Evolutionary conservation across 352 stramenopile genomes (phyloP).

Genomic region (Lagenidium sp.): DNA sequence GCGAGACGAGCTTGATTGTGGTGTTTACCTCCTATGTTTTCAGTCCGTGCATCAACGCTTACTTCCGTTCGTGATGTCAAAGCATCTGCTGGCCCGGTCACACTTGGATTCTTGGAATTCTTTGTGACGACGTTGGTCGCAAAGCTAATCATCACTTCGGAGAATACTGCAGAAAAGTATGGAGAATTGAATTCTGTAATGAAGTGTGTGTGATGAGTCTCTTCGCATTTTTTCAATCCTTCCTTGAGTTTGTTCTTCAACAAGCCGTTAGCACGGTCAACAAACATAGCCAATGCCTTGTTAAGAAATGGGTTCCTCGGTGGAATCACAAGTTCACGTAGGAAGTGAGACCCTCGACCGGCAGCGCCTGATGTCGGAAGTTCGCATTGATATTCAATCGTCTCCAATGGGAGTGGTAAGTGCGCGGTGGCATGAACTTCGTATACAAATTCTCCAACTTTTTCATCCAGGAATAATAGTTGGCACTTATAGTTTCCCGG

Average conservation of each 20-base stretch:
- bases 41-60: slow-evolving; percentile 3
- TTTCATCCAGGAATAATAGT: slow-evolving; percentile 88
- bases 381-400: slow-evolving; percentile 78
- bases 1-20: slow-evolving; percentile 31
- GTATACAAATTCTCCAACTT: slow-evolving; percentile 92
- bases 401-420: slow-evolving; percentile 68
- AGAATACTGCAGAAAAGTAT: slow-evolving; percentile 62
- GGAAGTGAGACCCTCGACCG: slow-evolving; percentile 30
- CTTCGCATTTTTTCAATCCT: slow-evolving; percentile 67
- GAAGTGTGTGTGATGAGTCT: slow-evolving; percentile 55
- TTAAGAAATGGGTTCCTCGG: slow-evolving; percentile 73
- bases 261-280: slow-evolving; percentile 60
- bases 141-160: slow-evolving; percentile 41
- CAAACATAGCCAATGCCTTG: slow-evolving; percentile 51
- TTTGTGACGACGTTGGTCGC: neutral
- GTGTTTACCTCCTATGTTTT: slow-evolving; percentile 21
- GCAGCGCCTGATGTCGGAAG: slow-evolving; percentile 4
- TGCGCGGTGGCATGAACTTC: slow-evolving; percentile 80
- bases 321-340: slow-evolving; percentile 71
- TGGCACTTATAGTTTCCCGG: slow-evolving; percentile 87
- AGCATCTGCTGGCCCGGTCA: neutral
- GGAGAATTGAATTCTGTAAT: slow-evolving; percentile 81
- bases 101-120: neutral
- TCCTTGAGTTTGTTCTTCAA: slow-evolving; percentile 72
- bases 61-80: neutral